These are phyloP conservation scores for Discostella stelligera DNA, from an alignment of 352 stramenopile genomes.

Conservation along the genomic window DNA sequence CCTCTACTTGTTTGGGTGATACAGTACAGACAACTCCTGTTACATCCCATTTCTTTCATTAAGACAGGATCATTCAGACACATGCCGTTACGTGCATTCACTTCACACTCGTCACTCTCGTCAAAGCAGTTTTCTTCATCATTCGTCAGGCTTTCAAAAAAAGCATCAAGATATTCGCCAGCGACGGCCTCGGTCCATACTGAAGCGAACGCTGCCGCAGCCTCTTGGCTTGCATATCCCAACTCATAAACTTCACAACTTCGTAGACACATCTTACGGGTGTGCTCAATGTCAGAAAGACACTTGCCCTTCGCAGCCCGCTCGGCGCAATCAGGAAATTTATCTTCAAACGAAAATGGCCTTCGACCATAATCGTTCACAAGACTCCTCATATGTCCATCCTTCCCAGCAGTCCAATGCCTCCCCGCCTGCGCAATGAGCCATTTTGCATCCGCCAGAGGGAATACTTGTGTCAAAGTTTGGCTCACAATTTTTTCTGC, in stretches of 20 bases:
- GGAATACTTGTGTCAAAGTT: conserved; percentile 53
- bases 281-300: conserved; percentile 25
- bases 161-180: conserved; percentile 21
- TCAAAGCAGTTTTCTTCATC: conserved; percentile 26
- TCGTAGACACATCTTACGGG: conserved; percentile 43
- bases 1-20: conserved; percentile 28
- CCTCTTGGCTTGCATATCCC: background rate
- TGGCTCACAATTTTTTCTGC: conserved; percentile 23
- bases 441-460: conserved; percentile 44
- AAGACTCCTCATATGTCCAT: conserved; percentile 16
- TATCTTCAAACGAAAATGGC: conserved; percentile 36
- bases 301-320: conserved; percentile 44
- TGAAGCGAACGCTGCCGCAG: background rate
- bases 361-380: conserved; percentile 38
- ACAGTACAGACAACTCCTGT: conserved; percentile 41
- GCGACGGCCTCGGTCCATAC: background rate
- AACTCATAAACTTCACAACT: conserved; percentile 46
- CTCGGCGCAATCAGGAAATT: conserved; percentile 32
- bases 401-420: conserved; percentile 32
- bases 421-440: conserved; percentile 40
- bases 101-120: conserved; percentile 31
- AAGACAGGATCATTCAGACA: conserved; percentile 36
- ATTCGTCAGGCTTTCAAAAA: conserved; percentile 26
- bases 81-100: conserved; percentile 13
- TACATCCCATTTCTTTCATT: conserved; percentile 32